Base-by-base conservation (phyloP, 352 stramenopile species). In the Globisporangium uncinulatum region DNA sequence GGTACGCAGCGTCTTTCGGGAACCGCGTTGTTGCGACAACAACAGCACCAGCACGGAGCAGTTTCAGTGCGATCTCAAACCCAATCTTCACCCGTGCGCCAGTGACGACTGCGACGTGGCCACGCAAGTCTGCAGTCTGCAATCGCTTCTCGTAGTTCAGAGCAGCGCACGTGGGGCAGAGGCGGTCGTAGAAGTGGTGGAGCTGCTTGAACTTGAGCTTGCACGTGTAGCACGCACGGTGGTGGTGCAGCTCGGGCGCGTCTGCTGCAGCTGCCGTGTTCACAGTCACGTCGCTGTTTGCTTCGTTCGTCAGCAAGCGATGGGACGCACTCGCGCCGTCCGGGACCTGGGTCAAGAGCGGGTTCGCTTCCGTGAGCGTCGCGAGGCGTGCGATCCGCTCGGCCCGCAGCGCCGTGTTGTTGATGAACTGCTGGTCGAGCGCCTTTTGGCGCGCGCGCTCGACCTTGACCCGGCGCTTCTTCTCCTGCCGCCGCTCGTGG, bases 81-180 rank as follows among this genome's bases (percentile, higher is more conserved):
- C 95, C 94, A 70, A 98, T 98, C 66, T 98, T 98, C 43, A 98
- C 93, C 29, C 95, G 78, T 6, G 89, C 90, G 46, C 94, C 94
- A 0, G 95, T 98, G 8, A 98, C 86, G 20, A 98, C 67, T 8
- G 90, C 91, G 4, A 97, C 71, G 51, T 87, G 83, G 41, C 73
- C 81, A 2, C 39, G 64, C 53, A 98, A 62, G 54, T 97, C 67
- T 0, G 82, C 83, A 2, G 76, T 92, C 67, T 98, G 86, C 61
- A 96, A 67, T 17, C 95, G 76, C 70, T 98, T 98, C 44, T 85
- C 66, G 67, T 86, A 98, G 77, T 98, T 98, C 39, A 98, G 75
- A 49, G 77, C 63, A 0, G 95, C 93, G 67, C 95, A 98, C 0
- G 68, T 61, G n/a, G 92, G 92, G 71, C 95, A 98, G 32, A 98